Evolutionary conservation across 2,329 filamentous ascomycete genomes (phyloP).

Genomic region (Xylaria sp.): DNA sequence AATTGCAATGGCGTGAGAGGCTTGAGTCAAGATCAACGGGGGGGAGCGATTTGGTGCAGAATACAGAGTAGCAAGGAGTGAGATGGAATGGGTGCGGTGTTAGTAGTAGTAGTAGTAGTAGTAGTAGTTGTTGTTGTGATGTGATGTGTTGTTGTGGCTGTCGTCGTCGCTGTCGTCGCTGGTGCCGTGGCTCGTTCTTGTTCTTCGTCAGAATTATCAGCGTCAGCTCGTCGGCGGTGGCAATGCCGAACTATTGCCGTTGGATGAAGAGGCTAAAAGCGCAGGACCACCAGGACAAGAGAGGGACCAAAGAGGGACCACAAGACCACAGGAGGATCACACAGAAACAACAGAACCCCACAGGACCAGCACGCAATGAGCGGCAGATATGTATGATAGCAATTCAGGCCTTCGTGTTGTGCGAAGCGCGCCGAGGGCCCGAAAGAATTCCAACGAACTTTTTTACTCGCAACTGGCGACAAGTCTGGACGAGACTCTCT

Average conservation of each 20-base stretch:
- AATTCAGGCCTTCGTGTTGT: neutral
- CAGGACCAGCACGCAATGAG: neutral
- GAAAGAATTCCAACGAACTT: no score
- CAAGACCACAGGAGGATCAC: no score
- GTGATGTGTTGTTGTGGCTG: neutral
- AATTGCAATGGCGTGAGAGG: neutral
- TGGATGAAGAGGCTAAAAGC: neutral
- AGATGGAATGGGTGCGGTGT: no score
- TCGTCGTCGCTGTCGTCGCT: neutral
- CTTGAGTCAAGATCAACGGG: no score
- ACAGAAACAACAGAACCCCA: neutral
- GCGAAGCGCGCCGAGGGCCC: no score
- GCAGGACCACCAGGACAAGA: neutral
- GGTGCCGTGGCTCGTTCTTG: neutral
- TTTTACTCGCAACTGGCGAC: neutral
- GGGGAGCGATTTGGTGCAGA: no score
- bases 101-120: no score
- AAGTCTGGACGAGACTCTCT: neutral
- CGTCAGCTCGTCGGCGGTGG: constrained; percentile 4
- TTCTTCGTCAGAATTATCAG: neutral
- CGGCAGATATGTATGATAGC: neutral
- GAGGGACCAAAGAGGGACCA: no score
- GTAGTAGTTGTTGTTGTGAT: no score
- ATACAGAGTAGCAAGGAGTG: no score
- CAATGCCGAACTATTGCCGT: neutral